Conservation (phyloP, 163 green algal species). For the Chlorella variabilis region DNA sequence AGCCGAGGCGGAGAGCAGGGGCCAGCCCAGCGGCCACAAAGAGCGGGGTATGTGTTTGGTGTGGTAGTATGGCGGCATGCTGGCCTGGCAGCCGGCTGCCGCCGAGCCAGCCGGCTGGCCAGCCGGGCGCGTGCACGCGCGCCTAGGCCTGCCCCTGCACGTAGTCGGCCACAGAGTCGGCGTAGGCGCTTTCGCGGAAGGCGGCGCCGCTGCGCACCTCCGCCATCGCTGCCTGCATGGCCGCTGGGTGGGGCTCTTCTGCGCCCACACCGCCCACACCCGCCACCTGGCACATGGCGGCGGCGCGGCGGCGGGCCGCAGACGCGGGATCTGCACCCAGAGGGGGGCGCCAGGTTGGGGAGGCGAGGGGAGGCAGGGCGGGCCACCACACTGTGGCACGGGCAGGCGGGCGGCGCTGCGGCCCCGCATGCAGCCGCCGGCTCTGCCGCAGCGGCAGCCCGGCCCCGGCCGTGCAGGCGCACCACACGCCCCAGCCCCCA, state of each 20-base stretch:
- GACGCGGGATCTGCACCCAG: constrained; percentile 40
- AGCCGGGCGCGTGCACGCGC: background rate
- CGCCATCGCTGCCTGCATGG: constrained; percentile 20
- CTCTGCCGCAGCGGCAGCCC: too few relatives aligned
- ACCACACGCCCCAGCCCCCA: too few relatives aligned
- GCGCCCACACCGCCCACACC: constrained; percentile 39
- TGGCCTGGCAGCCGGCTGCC: too few relatives aligned
- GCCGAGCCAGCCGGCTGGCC: background rate
- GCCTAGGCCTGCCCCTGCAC: background rate
- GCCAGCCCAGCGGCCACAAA: too few relatives aligned
- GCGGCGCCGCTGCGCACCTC: constrained; percentile 25
- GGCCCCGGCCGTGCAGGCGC: too few relatives aligned
- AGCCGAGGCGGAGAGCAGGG: too few relatives aligned
- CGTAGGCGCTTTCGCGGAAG: constrained; percentile 33
- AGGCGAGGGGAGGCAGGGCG: background rate
- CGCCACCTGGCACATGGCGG: constrained; percentile 46
- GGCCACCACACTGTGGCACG: constrained; percentile 11
- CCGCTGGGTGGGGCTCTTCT: background rate
- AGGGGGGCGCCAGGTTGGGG: constrained; percentile 18
- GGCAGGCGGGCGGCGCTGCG: background rate
- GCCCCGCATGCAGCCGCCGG: too few relatives aligned
- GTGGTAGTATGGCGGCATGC: too few relatives aligned
- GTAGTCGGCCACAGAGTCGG: constrained; percentile 26
- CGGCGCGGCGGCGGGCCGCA: constrained; percentile 31
- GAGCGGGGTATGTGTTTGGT: too few relatives aligned